These are phyloP conservation scores for Candida golubevii DNA, from an alignment of 805 yeast species.

Conservation along the genomic window DNA sequence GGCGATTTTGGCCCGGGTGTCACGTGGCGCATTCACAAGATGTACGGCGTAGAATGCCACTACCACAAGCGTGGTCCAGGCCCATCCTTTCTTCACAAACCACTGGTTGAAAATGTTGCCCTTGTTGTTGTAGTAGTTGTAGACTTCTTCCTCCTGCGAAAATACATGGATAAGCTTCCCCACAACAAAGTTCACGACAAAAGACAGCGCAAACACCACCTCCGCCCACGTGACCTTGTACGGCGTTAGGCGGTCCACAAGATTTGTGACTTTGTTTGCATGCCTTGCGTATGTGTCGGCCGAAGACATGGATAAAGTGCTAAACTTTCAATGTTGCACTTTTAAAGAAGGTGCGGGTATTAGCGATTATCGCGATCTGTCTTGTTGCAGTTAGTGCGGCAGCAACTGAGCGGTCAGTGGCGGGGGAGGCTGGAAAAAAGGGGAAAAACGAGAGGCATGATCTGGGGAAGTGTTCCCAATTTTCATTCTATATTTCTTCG, in stretches of 20 bases:
- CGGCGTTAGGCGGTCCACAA: not conserved
- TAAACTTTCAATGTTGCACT: not conserved
- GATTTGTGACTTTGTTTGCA: not conserved
- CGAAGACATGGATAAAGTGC: conserved; percentile 2
- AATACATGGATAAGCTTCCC: conserved; percentile 49
- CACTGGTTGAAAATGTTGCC: conserved; percentile 63
- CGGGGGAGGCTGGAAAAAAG: no score
- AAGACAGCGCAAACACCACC: conserved; percentile 28
- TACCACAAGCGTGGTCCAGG: conserved; percentile 60
- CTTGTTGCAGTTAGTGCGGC: no score
- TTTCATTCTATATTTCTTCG: no score
- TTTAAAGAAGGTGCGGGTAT: not conserved
- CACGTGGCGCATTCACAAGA: not conserved
- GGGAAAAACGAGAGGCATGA: no score
- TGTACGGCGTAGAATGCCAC: conserved; percentile 24
- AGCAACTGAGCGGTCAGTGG: no score
- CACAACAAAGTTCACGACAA: conserved; percentile 37
- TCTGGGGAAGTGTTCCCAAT: no score
- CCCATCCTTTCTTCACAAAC: conserved; percentile 91
- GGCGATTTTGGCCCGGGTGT: conserved; percentile 1
- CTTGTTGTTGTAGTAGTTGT: conserved; percentile 55
- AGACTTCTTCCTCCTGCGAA: conserved; percentile 43
- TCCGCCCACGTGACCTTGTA: conserved; percentile 21
- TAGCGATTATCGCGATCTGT: not conserved
- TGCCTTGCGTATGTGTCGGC: not conserved